phyloP scores from a whole-genome alignment of 768 basidiomycete species.

The Rhizopogon vinicolor region DNA sequence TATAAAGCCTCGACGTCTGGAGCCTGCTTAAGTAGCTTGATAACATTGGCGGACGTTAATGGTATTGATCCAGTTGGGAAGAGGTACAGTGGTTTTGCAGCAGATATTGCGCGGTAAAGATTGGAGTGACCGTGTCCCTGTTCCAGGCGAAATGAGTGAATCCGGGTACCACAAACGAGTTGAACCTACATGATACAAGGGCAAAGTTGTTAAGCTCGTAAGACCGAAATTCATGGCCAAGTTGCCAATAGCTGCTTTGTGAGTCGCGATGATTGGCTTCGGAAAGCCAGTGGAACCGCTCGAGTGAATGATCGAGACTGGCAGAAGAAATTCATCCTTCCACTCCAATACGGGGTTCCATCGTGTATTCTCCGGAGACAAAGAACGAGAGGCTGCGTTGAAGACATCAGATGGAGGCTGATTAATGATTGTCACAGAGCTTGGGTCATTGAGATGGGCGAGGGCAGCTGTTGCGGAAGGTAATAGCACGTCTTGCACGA shows the following conservation, averaged over 20 bases:
- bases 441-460: slow-evolving; percentile 11
- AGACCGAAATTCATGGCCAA: slow-evolving; percentile 26
- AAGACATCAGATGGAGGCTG: slow-evolving; percentile 18
- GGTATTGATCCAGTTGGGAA: slow-evolving; percentile 38
- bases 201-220: slow-evolving; percentile 18
- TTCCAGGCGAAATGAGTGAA: background rate
- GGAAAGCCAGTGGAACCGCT: slow-evolving; percentile 43
- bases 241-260: slow-evolving; percentile 32
- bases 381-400: slow-evolving; percentile 9
- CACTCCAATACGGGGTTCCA: slow-evolving; percentile 18
- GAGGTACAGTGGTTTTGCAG: slow-evolving; percentile 36
- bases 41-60: slow-evolving; percentile 41
- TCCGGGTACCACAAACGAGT: background rate
- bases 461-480: slow-evolving; percentile 14
- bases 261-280: slow-evolving; percentile 35
- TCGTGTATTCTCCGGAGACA: slow-evolving; percentile 15
- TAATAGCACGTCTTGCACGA: slow-evolving; percentile 14
- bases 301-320: slow-evolving; percentile 20
- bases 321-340: slow-evolving; percentile 16
- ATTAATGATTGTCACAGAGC: slow-evolving; percentile 16
- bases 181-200: slow-evolving; percentile 27
- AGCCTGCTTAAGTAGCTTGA: slow-evolving; percentile 31
- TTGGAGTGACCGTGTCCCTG: slow-evolving; percentile 19
- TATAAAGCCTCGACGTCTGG: slow-evolving; percentile 28
- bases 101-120: slow-evolving; percentile 40